Conservation (phyloP, 73 alveolate genomes). For the Breviolum minutum region DNA sequence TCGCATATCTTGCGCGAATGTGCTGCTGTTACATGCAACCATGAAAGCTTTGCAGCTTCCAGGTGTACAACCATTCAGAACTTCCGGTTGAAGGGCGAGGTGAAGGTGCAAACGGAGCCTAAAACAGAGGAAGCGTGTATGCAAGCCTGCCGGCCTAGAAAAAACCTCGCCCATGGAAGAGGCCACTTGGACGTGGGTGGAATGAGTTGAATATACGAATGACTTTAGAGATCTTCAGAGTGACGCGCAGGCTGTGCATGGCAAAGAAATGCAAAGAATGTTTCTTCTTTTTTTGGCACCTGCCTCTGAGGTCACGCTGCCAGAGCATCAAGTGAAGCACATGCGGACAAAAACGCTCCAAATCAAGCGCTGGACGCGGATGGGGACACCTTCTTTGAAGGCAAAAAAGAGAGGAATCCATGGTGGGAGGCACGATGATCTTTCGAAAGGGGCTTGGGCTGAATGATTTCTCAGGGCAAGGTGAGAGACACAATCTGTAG, state of each 20-base stretch:
- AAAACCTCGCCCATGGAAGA: neutral
- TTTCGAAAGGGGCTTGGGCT: no score
- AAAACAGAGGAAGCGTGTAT: neutral
- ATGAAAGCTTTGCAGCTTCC: no score
- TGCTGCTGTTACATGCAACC: no score
- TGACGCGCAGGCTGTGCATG: neutral
- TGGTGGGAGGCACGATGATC: neutral
- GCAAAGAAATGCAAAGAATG: neutral
- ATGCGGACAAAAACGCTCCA: neutral
- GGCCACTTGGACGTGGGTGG: neutral
- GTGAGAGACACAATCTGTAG: no score
- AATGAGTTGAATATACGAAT: neutral
- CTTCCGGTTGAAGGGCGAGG: conserved; percentile 12
- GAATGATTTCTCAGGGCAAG: no score
- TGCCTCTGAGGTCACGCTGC: neutral
- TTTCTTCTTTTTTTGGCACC: neutral
- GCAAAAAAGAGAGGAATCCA: neutral
- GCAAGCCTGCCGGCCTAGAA: neutral
- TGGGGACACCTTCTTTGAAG: neutral
- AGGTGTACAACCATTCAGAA: neutral
- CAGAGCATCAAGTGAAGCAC: neutral
- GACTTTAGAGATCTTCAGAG: no score
- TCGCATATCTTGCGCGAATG: no score
- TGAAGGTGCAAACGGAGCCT: neutral
- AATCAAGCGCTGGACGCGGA: neutral